Percentiles rank a stretch among this genome's conserved stretches.
These are phyloP conservation scores for Lanzia echinophila DNA, from an alignment of 2,329 filamentous ascomycete genomes.

Conservation along the genomic window DNA sequence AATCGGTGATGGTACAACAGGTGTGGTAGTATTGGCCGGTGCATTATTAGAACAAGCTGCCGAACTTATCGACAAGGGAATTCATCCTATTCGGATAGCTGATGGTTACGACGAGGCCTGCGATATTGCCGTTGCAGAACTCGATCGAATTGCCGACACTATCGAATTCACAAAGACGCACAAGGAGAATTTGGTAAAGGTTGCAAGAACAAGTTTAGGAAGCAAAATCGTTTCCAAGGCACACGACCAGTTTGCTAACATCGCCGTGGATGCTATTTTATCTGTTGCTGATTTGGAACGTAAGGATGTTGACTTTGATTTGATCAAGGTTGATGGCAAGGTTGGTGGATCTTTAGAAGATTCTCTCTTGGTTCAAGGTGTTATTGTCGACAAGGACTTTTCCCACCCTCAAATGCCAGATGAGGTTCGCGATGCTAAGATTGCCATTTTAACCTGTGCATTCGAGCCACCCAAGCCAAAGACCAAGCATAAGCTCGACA, in stretches of 20 bases:
- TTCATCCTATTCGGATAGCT: constrained; percentile 96
- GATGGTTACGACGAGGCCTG: constrained; percentile 97
- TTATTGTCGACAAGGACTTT: constrained; percentile 99
- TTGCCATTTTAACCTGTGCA: constrained; percentile 94
- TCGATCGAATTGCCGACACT: constrained; percentile 87
- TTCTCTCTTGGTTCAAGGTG: constrained; percentile 89
- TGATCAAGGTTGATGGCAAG: constrained; percentile 99
- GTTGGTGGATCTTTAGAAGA: constrained; percentile 92
- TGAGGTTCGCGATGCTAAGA: constrained; percentile 90
- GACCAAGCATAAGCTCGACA: constrained; percentile 99
- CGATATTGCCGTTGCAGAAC: constrained; percentile 87
- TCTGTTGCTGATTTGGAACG: constrained; percentile 93
- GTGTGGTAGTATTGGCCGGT: constrained; percentile 92
- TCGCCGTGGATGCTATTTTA: constrained; percentile 93
- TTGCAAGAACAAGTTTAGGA: constrained; percentile 90
- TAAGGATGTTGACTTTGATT: constrained; percentile 96
- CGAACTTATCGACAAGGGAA: constrained; percentile 98
- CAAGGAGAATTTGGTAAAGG: constrained; percentile 83
- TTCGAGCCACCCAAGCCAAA: constrained; percentile 99
- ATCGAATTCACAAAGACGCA: constrained; percentile 78
- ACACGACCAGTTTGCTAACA: constrained; percentile 95
- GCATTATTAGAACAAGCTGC: constrained; percentile 93
- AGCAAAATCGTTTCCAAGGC: constrained; percentile 99
- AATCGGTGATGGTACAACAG: constrained; percentile 96
- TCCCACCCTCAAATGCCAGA: constrained; percentile 98